Conservation (phyloP, 768 basidiomycete species). For the Boletus subcaerulescens region DNA sequence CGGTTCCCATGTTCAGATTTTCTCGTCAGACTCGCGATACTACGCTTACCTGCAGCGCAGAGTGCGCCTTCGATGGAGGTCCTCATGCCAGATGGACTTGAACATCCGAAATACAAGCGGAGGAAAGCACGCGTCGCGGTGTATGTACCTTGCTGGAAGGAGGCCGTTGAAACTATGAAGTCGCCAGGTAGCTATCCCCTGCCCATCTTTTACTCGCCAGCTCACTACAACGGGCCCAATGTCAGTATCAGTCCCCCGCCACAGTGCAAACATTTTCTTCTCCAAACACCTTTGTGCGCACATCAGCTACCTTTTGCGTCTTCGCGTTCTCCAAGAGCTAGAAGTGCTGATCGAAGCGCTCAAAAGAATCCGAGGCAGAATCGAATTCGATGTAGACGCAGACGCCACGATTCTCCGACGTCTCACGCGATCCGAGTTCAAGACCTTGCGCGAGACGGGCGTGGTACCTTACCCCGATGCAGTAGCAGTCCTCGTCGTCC, state of each 20-base stretch:
- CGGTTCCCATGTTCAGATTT: conserved; percentile 46
- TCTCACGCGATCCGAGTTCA: conserved; percentile 63
- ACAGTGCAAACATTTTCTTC: conserved; percentile 30
- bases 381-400: conserved; percentile 4
- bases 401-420: conserved; percentile 52
- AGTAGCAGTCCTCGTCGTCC: conserved; percentile 65
- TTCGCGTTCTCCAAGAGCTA: conserved; percentile 75
- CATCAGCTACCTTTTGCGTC: conserved; percentile 62
- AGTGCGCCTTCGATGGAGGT: conserved; percentile 27
- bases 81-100: conserved; percentile 58
- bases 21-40: conserved; percentile 55
- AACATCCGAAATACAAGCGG: conserved; percentile 58
- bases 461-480: conserved; percentile 50
- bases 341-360: conserved; percentile 47
- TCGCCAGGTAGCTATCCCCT: conserved; percentile 33
- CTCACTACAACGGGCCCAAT: neutral
- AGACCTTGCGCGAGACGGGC: conserved; percentile 43
- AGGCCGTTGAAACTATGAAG: conserved; percentile 38
- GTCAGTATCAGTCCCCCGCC: conserved; percentile 23
- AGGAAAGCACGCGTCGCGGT: conserved; percentile 43
- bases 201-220: neutral
- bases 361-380: neutral
- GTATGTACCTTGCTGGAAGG: conserved; percentile 63
- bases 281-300: conserved; percentile 51
- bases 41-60: conserved; percentile 39